These are phyloP conservation scores for Bocquillonia castaneifolia DNA, from an alignment of 441 rosid species.

Conservation along the genomic window DNA sequence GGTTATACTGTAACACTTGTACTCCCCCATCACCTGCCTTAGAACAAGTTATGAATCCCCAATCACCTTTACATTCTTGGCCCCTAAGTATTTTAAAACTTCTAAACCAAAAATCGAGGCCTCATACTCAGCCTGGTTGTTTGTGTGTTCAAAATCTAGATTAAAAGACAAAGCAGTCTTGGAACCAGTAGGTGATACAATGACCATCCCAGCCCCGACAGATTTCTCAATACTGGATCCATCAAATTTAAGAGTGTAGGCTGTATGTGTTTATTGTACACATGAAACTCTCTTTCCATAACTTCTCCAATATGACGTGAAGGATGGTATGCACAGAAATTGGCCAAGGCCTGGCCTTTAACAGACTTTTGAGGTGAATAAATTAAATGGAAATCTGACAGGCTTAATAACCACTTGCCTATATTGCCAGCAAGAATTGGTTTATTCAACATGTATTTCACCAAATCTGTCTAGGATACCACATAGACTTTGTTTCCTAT, in stretches of 20 bases:
- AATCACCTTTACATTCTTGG: neutral
- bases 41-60: neutral
- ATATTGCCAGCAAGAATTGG: neutral
- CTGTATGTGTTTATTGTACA: neutral
- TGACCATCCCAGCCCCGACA: neutral
- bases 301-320: too few relatives aligned
- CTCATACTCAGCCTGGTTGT: neutral
- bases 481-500: neutral
- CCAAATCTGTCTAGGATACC: neutral
- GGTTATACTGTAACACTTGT: neutral
- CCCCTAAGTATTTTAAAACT: neutral
- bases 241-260: neutral
- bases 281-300: neutral
- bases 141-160: neutral
- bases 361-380: neutral
- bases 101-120: neutral
- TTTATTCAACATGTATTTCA: neutral
- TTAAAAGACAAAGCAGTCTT: neutral
- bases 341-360: neutral
- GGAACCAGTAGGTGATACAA: neutral
- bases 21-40: neutral
- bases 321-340: neutral
- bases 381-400: neutral
- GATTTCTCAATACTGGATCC: neutral
- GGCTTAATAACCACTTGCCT: neutral